A percentile compares a stretch with the other conserved stretches of the same genome.
phyloP scores from a whole-genome alignment of 352 stramenopile species.

The Phytophthora crassamura region DNA sequence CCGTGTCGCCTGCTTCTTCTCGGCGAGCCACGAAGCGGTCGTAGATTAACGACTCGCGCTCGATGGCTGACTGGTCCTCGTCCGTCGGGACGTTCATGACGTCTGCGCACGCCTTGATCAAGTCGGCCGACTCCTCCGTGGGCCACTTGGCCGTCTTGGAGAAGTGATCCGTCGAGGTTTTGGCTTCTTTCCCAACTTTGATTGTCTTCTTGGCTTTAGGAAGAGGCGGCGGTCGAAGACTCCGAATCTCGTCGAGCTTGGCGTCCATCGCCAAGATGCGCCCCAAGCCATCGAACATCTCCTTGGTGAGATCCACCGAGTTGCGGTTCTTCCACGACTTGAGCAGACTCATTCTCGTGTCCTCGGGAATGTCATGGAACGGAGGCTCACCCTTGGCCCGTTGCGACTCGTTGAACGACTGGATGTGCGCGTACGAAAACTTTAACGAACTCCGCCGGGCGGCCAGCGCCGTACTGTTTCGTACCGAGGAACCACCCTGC shows the following conservation, averaged over 20 bases:
- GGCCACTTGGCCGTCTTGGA: conserved; percentile 42
- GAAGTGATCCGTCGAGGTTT: conserved; percentile 20
- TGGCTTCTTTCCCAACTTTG: conserved; percentile 9
- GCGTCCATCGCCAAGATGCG: conserved; percentile 45
- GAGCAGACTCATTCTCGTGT: conserved; percentile 34
- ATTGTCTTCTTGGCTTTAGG: conserved; percentile 22
- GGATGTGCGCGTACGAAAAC: conserved; percentile 44
- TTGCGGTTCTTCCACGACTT: conserved; percentile 52
- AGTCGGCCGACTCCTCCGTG: conserved; percentile 40
- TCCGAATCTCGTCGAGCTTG: conserved; percentile 28
- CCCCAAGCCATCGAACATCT: conserved; percentile 40
- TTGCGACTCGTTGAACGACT: conserved; percentile 43
- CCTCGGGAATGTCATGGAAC: conserved; percentile 38
- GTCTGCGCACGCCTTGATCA: conserved; percentile 50
- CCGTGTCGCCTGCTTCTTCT: conserved; percentile 29
- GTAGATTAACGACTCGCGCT: conserved; percentile 45
- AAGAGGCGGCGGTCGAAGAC: conserved; percentile 23
- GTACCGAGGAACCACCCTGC: conserved; percentile 39
- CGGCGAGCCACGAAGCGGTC: conserved; percentile 43
- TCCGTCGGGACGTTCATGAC: conserved; percentile 40
- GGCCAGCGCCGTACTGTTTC: conserved; percentile 42
- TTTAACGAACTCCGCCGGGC: conserved; percentile 48
- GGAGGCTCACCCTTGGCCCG: conserved; percentile 32
- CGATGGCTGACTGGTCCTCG: conserved; percentile 25
- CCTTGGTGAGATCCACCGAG: conserved; percentile 44